Conservation (phyloP, 2,329 filamentous ascomycete genomes). For the Aspergillus pseudotamarii region DNA sequence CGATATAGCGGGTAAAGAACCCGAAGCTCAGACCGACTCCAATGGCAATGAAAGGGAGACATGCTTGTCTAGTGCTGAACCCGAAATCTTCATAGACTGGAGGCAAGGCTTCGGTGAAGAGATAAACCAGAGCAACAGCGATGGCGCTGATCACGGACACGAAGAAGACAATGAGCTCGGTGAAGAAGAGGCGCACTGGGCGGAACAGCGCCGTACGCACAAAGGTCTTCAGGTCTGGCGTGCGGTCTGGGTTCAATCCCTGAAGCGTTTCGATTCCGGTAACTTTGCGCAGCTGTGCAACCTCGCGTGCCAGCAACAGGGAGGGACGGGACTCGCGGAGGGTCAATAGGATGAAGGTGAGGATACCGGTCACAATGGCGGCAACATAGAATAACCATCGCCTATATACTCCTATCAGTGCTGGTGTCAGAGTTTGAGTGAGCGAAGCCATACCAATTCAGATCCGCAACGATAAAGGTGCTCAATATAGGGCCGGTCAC, state of each 20-base stretch:
- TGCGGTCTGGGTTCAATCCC: conserved; percentile 44
- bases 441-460: conserved; percentile 39
- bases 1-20: conserved; percentile 46
- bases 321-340: conserved; percentile 52
- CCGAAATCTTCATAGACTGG: conserved; percentile 42
- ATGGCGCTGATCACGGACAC: conserved; percentile 48
- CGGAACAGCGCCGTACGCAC: conserved; percentile 43
- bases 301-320: conserved; percentile 42
- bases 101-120: conserved; percentile 50
- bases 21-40: conserved; percentile 42
- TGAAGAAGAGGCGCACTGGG: conserved; percentile 48
- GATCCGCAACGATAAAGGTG: conserved; percentile 41
- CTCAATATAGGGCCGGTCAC: conserved; percentile 50
- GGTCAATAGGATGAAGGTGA: conserved; percentile 38
- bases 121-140: conserved; percentile 52
- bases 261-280: conserved; percentile 30
- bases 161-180: conserved; percentile 51
- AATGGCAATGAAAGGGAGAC: conserved; percentile 45
- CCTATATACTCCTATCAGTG: conserved; percentile 29
- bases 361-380: conserved; percentile 39
- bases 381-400: conserved; percentile 51
- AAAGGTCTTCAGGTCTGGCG: conserved; percentile 42
- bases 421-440: background rate
- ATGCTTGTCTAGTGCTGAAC: conserved; percentile 35
- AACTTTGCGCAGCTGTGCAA: conserved; percentile 31